Conservation (phyloP, 225 moss, liverwort and hornwort species). For the Marchantia paleacea region DNA sequence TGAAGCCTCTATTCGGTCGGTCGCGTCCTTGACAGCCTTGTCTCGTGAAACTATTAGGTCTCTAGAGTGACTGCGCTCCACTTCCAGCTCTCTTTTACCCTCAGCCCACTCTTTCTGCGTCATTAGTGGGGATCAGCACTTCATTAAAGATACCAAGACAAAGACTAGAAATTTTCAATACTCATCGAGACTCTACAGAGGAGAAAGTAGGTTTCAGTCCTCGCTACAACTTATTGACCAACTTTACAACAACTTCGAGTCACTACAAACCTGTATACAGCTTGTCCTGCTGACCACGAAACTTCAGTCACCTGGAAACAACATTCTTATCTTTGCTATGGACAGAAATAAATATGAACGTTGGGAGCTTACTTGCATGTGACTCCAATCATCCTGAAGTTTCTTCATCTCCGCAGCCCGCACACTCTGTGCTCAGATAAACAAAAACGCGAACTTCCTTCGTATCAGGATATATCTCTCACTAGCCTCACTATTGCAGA, state of each 20-base stretch:
- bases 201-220: too few species aligned
- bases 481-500: too few species aligned
- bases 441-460: too few species aligned
- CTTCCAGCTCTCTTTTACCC: constrained; percentile 75
- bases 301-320: background rate
- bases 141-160: too few species aligned
- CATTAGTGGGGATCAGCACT: too few species aligned
- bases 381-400: constrained; percentile 73
- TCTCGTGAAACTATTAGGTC: constrained; percentile 65
- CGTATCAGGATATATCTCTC: too few species aligned
- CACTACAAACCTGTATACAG: background rate
- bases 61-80: constrained; percentile 82
- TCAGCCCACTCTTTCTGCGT: constrained; percentile 88
- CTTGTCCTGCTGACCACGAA: background rate
- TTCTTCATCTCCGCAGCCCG: constrained; percentile 75
- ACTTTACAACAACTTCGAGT: too few species aligned
- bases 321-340: too few species aligned
- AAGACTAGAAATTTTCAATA: too few species aligned
- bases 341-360: background rate
- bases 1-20: constrained; percentile 73
- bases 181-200: too few species aligned
- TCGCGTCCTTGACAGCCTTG: constrained; percentile 73
- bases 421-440: constrained; percentile 41
- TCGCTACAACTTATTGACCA: too few species aligned
- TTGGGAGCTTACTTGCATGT: constrained; percentile 57